phyloP scores from a whole-genome alignment of 768 basidiomycete species.

The Boletus rex-veris region DNA sequence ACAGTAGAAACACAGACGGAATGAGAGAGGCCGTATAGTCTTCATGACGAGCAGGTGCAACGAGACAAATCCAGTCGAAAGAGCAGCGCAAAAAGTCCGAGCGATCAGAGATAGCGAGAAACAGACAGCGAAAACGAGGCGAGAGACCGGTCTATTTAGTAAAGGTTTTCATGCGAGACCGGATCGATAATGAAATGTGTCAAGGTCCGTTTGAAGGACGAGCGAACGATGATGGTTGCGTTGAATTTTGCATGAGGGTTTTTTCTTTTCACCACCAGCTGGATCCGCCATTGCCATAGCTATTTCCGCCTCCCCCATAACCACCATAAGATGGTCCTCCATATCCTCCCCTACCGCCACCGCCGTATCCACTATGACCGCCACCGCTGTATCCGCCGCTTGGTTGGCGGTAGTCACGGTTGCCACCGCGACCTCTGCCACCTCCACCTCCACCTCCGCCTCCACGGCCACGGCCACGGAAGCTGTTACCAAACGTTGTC shows the following conservation, averaged over 20 bases:
- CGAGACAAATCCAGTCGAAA: constrained; percentile 56
- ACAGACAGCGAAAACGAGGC: constrained; percentile 22
- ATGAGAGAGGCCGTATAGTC: constrained; percentile 42
- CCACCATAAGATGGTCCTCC: constrained; percentile 34
- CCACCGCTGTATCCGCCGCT: constrained; percentile 30
- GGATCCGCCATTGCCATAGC: constrained; percentile 33
- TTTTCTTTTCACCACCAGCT: constrained; percentile 48
- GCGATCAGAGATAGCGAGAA: constrained; percentile 32
- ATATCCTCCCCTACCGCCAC: constrained; percentile 38
- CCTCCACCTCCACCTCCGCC: constrained; percentile 35
- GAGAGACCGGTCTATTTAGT: constrained; percentile 16
- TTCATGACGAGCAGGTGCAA: constrained; percentile 49
- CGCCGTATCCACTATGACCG: constrained; percentile 32
- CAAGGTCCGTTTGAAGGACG: constrained; percentile 7
- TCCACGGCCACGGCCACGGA: constrained; percentile 55
- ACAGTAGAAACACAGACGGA: constrained; percentile 39
- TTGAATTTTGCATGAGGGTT: constrained; percentile 7
- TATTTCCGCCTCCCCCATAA: constrained; percentile 27
- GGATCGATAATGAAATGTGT: constrained; percentile 17
- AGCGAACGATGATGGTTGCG: constrained; percentile 8
- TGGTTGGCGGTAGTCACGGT: constrained; percentile 33
- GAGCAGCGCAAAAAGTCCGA: constrained; percentile 59
- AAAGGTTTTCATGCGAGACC: constrained; percentile 18
- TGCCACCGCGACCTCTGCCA: constrained; percentile 36
- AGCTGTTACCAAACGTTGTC: constrained; percentile 61